These are phyloP conservation scores for Colletotrichum incanum DNA, from an alignment of 2,329 filamentous ascomycete species.

Conservation along the genomic window DNA sequence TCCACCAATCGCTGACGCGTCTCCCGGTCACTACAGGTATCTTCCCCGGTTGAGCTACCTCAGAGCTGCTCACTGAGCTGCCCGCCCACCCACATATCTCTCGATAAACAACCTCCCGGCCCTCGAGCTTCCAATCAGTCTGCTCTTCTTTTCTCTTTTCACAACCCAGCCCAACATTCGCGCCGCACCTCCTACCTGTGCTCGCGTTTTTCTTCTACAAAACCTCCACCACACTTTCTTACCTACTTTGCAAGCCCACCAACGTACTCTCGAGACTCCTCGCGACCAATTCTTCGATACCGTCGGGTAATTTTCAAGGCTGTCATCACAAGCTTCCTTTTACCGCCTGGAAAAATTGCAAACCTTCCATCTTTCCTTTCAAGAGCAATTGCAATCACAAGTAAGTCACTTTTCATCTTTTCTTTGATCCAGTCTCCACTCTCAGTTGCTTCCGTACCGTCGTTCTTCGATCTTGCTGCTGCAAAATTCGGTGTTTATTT, in stretches of 20 bases:
- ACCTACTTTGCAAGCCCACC: too few species aligned
- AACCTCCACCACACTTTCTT: too few species aligned
- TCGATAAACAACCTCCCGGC: background rate
- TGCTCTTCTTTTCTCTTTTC: background rate
- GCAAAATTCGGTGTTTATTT: too few species aligned
- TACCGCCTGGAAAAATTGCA: background rate
- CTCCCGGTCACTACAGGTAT: background rate
- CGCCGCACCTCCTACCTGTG: background rate
- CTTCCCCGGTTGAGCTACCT: background rate
- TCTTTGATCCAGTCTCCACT: background rate
- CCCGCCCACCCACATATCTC: background rate
- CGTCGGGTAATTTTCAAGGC: too few species aligned
- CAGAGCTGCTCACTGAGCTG: background rate
- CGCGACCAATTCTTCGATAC: too few species aligned
- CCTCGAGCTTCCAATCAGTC: accelerated
- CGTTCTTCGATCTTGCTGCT: background rate
- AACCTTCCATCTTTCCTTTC: background rate
- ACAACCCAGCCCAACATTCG: background rate
- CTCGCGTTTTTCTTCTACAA: background rate
- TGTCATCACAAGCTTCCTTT: too few species aligned
- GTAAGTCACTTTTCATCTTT: conserved; percentile 8
- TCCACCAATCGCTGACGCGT: background rate
- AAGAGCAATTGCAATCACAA: background rate
- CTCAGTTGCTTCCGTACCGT: background rate
- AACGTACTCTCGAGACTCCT: background rate